A percentile compares a stretch with the other conserved stretches of the same genome.
phyloP scores from a whole-genome alignment of 768 basidiomycete genomes.

The Tulasnella calospora region DNA sequence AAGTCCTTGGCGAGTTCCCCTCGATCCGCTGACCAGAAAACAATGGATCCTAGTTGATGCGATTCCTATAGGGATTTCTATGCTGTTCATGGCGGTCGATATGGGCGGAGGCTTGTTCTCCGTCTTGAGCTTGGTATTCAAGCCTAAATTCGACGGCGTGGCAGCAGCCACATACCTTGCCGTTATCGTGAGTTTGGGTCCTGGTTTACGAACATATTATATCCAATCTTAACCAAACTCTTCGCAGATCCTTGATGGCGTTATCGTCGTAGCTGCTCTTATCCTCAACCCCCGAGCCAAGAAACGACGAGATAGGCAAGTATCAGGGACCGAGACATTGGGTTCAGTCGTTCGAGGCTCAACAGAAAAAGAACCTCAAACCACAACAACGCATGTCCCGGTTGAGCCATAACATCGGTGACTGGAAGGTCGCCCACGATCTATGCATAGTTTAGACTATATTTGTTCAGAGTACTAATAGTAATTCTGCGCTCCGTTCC shows the following conservation, averaged over 20 bases:
- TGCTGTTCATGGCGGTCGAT: slow-evolving; percentile 66
- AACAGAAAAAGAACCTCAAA: not conserved
- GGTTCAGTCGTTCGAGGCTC: not conserved
- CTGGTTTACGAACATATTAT: not conserved
- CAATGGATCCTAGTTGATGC: slow-evolving; percentile 40
- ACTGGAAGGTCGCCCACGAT: not conserved
- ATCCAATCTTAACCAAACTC: not conserved
- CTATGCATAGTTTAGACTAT: not conserved
- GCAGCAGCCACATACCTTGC: slow-evolving; percentile 58
- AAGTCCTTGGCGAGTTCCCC: slow-evolving; percentile 27
- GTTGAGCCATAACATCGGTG: not conserved
- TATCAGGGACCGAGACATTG: not conserved
- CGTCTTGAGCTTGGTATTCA: slow-evolving; percentile 63
- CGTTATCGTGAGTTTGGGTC: slow-evolving; percentile 49
- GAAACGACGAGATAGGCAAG: slow-evolving; percentile 22
- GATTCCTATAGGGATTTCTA: slow-evolving; percentile 51
- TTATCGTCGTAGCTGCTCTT: slow-evolving; percentile 25
- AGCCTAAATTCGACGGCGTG: slow-evolving; percentile 55
- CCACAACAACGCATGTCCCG: not conserved
- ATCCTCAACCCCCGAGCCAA: slow-evolving; percentile 27
- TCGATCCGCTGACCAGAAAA: not conserved
- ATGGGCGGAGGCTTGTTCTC: slow-evolving; percentile 66
- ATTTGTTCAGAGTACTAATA: not conserved
- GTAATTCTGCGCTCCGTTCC: not conserved
- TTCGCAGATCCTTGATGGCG: slow-evolving; percentile 27